Evolutionary conservation across 129 eudicot species (phyloP).

Genomic region (Tagetes erecta): DNA sequence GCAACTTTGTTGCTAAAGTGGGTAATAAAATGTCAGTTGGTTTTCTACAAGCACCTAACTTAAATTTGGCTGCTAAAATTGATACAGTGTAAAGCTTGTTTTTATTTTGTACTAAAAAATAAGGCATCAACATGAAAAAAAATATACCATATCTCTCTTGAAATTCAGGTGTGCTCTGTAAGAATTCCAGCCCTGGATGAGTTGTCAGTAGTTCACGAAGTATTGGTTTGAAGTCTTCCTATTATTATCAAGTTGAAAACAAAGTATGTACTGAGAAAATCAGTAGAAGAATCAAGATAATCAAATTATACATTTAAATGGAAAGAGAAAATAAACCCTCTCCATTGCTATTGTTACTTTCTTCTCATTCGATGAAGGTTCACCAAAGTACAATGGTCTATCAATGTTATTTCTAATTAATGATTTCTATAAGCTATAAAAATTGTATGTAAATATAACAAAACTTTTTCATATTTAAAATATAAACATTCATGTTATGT

Average conservation of each 20-base stretch:
- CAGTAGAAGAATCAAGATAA: neutral
- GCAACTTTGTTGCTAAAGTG: neutral
- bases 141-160: constrained; percentile 68
- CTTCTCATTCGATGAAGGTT: neutral
- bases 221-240: constrained; percentile 68
- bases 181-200: constrained; percentile 68
- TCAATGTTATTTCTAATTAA: neutral
- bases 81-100: neutral
- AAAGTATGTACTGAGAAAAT: neutral
- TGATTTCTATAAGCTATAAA: neutral
- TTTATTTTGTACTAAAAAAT: neutral
- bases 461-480: neutral
- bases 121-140: constrained; percentile 7
- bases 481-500: constrained; percentile 2
- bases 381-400: neutral
- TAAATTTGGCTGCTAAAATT: neutral
- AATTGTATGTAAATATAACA: neutral
- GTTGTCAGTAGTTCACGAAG: constrained; percentile 66
- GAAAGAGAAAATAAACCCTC: neutral
- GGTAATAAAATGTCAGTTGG: neutral
- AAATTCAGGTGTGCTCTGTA: constrained; percentile 70
- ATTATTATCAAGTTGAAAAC: constrained; percentile 33
- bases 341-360: neutral
- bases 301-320: neutral
- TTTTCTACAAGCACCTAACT: neutral